Evolutionary conservation across 2,329 filamentous ascomycete species (phyloP).

Genomic region (Exophiala mesophila): DNA sequence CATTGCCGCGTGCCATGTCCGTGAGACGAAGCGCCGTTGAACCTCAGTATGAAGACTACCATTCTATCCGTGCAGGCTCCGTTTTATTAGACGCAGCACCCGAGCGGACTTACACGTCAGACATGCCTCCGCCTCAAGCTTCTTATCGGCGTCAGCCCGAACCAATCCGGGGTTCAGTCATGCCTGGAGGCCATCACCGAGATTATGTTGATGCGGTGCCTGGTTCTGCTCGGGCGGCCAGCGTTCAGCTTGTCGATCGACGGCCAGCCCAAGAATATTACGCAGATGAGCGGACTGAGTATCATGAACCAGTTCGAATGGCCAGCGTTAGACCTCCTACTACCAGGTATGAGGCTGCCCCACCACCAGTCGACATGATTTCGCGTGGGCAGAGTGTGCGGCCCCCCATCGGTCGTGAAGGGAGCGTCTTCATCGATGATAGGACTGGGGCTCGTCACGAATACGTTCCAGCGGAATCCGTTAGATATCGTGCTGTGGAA

Average conservation of each 20-base stretch:
- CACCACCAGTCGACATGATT: constrained; percentile 31
- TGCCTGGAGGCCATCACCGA: constrained; percentile 7
- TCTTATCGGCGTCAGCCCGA: constrained; percentile 39
- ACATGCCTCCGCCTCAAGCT: constrained; percentile 41
- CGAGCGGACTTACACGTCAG: constrained; percentile 38
- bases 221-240: constrained; percentile 32
- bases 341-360: constrained; percentile 39
- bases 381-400: constrained; percentile 41
- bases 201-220: constrained; percentile 32
- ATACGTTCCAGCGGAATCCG: constrained; percentile 21
- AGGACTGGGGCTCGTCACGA: constrained; percentile 14
- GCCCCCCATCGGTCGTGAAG: constrained; percentile 37
- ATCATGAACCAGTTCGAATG: constrained; percentile 53
- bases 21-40: constrained; percentile 17
- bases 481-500: constrained; percentile 24
- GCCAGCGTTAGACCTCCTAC: constrained; percentile 55
- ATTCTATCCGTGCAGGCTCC: constrained; percentile 34
- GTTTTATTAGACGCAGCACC: constrained; percentile 38
- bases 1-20: constrained; percentile 28
- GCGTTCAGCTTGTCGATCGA: constrained; percentile 41
- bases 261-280: constrained; percentile 34
- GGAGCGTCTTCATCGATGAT: constrained; percentile 35
- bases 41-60: constrained; percentile 21
- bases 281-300: constrained; percentile 63
- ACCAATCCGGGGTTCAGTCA: constrained; percentile 29